These are phyloP conservation scores for Penicillium atrosanguineum DNA, from an alignment of 495 filamentous ascomycete species.

Conservation along the genomic window DNA sequence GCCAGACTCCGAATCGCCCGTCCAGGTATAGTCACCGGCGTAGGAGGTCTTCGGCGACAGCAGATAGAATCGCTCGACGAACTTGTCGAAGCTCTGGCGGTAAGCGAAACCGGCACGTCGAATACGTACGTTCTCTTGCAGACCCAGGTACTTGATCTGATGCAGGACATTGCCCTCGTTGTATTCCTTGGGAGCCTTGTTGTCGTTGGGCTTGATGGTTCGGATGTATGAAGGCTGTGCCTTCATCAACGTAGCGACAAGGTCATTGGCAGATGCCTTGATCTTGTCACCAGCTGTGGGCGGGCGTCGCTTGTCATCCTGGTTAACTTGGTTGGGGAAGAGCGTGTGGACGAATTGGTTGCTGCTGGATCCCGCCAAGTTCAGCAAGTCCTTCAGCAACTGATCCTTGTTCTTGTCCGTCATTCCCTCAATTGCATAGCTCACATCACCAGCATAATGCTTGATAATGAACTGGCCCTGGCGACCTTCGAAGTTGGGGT, in stretches of 20 bases:
- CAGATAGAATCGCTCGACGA: conserved; percentile 95
- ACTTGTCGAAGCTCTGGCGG: conserved; percentile 96
- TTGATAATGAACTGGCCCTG: conserved; percentile 98
- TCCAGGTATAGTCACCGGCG: conserved; percentile 96
- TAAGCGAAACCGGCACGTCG: conserved; percentile 96
- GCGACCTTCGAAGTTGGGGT: conserved; percentile 86
- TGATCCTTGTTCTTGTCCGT: conserved; percentile 99
- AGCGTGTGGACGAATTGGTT: conserved; percentile 83
- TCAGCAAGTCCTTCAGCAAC: conserved; percentile 88
- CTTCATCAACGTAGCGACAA: conserved; percentile 96
- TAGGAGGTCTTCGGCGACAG: conserved; percentile 93
- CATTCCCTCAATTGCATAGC: conserved; percentile 93
- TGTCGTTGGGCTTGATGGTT: conserved; percentile 99
- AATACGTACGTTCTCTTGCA: conserved; percentile 98
- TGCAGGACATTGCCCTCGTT: conserved; percentile 89
- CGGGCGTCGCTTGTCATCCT: conserved; percentile 90
- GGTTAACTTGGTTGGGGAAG: conserved; percentile 92
- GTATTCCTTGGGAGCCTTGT: conserved; percentile 92
- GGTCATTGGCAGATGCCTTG: conserved; percentile 89
- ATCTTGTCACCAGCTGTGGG: conserved; percentile 98
- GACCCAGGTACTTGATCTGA: conserved; percentile 98
- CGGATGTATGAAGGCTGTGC: conserved; percentile 95
- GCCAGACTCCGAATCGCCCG: conserved; percentile 77
- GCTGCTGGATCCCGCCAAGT: conserved; percentile 76
- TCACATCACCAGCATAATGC: conserved; percentile 98